Evolutionary conservation across 768 basidiomycete genomes (phyloP), one percentile per base, ranked within the genome.

Genomic region (Rhizopogon vinicolor): DNA sequence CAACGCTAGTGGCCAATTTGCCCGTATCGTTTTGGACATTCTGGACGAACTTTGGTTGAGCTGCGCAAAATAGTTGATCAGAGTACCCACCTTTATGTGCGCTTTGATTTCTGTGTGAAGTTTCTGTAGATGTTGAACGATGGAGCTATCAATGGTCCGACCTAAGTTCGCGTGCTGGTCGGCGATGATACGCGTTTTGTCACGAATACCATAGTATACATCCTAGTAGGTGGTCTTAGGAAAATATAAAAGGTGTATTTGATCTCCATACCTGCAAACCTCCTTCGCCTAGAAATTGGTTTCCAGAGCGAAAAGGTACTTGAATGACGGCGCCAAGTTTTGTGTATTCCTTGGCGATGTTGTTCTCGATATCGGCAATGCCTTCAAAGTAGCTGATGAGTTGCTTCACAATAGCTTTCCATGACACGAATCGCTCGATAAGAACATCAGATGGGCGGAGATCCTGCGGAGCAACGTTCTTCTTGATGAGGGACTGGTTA

Each of bases 221-320:
- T 98, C 96, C 89, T 93, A 57, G 1, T 28, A 2, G 13, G 16
- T 16, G 14, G 35, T 39, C 25, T 40, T 3, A 41, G 54, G 7
- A 52, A 33, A 13, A 19, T 8, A n/a, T 44, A 41, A 22, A 25
- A 9, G 12, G 10, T 44, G 40, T 43, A 51, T 19, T 39, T 53
- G 44, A 8, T 55, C 33, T 61, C 53, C 77, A 35, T 56, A 82
- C 87, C 81, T 95, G 93, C 48, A 99, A 75, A 46, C 97, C 96
- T 12, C 91, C 92, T 70, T 98, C 94, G n/a, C 97, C 97, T 4
- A 99, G 78, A 68, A 99, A 99, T 75, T 98, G 96, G 72, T 97
- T 96, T 7, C 94, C 95, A 3, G 91, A 83, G 37, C 88, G 78
- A 76, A 99, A 98, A 0, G 97, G 97, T 0, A 98, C 96, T 69